Conservation (phyloP, 805 yeast genomes). For the Tetrapisispora namnaoensis region DNA sequence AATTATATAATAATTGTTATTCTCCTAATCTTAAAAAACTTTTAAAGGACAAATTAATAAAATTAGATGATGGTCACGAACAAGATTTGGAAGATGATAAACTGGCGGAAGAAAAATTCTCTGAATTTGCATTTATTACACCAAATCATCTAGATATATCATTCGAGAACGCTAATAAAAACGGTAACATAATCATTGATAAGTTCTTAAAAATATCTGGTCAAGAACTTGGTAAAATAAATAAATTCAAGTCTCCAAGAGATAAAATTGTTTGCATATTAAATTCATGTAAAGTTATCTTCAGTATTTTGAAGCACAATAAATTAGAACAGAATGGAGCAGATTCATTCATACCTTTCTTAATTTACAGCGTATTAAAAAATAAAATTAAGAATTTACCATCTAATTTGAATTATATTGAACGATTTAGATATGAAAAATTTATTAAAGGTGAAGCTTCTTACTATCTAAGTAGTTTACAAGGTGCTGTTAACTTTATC, state of each 20-base stretch:
- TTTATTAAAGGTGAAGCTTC: slow-evolving; percentile 82
- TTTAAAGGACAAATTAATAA: slow-evolving; percentile 22
- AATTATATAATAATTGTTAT: slow-evolving; percentile 67
- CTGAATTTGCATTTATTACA: slow-evolving; percentile 61
- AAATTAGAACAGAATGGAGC: slow-evolving; percentile 70
- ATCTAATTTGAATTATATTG: slow-evolving; percentile 77
- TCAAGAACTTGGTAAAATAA: slow-evolving; percentile 66
- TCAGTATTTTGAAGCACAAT: slow-evolving; percentile 67
- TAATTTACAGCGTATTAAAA: slow-evolving; percentile 68
- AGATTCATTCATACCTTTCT: slow-evolving; percentile 83
- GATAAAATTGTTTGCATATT: slow-evolving; percentile 87
- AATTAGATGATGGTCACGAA: slow-evolving; percentile 44
- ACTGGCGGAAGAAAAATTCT: slow-evolving; percentile 40
- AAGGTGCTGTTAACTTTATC: slow-evolving; percentile 79
- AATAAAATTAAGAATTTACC: slow-evolving; percentile 55
- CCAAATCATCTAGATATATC: slow-evolving; percentile 72
- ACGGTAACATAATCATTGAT: slow-evolving; percentile 23
- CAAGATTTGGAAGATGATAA: slow-evolving; percentile 57
- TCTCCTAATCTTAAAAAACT: slow-evolving; percentile 44
- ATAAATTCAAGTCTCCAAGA: slow-evolving; percentile 82
- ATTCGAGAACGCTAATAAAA: slow-evolving; percentile 29
- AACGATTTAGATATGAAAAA: slow-evolving; percentile 66
- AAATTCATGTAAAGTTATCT: slow-evolving; percentile 86
- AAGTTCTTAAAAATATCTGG: slow-evolving; percentile 59
- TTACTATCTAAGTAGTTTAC: slow-evolving; percentile 82